Percentiles rank a stretch among this genome's conserved stretches.
Conservation (phyloP, 441 rosid species). For the Populus trichocarpa region DNA sequence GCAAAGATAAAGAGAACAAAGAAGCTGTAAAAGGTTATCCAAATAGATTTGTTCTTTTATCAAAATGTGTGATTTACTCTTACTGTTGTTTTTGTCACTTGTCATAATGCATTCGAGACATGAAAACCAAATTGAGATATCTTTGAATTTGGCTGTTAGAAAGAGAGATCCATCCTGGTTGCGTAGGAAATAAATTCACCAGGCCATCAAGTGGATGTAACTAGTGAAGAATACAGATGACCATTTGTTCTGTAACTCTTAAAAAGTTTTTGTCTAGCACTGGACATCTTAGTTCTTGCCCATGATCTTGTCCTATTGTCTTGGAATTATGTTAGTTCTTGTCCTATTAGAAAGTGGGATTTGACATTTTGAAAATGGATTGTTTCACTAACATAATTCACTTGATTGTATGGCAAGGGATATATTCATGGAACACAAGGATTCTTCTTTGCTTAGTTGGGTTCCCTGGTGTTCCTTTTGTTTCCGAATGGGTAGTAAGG, state of each 20-base stretch:
- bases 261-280: not conserved
- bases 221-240: not conserved
- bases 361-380: not conserved
- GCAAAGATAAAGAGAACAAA: not conserved
- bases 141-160: not conserved
- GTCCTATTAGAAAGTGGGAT: not conserved
- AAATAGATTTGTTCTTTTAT: not conserved
- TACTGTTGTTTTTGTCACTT: not conserved
- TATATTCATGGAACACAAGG: constrained; percentile 1
- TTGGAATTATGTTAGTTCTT: not conserved
- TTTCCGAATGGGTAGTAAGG: not conserved
- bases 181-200: not conserved
- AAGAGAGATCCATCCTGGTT: not conserved
- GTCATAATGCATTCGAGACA: not conserved
- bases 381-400: not conserved
- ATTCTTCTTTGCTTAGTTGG: not conserved
- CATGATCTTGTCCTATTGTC: not conserved
- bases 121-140: not conserved
- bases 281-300: not conserved
- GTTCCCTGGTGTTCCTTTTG: not conserved
- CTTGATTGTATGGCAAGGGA: constrained; percentile 7
- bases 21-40: not conserved
- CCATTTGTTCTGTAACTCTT: not conserved
- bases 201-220: not conserved
- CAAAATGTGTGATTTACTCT: not conserved